Percentiles rank a stretch among this genome's conserved stretches.
Evolutionary conservation across 1,284 basidiomycete species (phyloP).

Genomic region (Trichosporon sp.): DNA sequence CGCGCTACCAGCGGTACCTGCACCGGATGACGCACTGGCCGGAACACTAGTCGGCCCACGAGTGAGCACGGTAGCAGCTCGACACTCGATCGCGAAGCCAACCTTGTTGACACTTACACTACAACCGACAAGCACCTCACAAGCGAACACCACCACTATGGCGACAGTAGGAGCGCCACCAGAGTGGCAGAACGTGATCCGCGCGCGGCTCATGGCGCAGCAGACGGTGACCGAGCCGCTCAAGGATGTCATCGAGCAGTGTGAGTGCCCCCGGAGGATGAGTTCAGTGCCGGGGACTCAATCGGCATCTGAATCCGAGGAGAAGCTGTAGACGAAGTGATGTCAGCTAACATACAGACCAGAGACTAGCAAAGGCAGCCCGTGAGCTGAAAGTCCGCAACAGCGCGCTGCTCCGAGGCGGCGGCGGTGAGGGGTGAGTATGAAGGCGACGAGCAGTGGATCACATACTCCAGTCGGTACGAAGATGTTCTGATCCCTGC

Average conservation of each 20-base stretch:
- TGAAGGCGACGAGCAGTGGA: too few relatives aligned
- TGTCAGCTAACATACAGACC: constrained; percentile 55
- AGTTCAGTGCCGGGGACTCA: too few relatives aligned
- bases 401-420: constrained; percentile 60
- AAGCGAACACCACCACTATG: not conserved
- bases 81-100: not conserved
- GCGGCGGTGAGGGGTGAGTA: constrained; percentile 57
- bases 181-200: constrained; percentile 47
- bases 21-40: not conserved
- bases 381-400: constrained; percentile 84
- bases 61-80: too few relatives aligned
- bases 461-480: too few relatives aligned
- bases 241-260: constrained; percentile 77
- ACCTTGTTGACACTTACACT: not conserved
- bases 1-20: too few relatives aligned
- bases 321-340: too few relatives aligned
- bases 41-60: too few relatives aligned
- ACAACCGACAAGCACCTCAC: not conserved
- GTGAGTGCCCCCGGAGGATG: constrained; percentile 50
- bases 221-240: constrained; percentile 68
- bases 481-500: not conserved
- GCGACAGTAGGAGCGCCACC: constrained; percentile 17
- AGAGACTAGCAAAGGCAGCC: constrained; percentile 79
- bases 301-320: too few relatives aligned
- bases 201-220: constrained; percentile 59